These are phyloP conservation scores for Saccharomycopsis sp. DNA, from an alignment of 805 yeast genomes.

Conservation along the genomic window DNA sequence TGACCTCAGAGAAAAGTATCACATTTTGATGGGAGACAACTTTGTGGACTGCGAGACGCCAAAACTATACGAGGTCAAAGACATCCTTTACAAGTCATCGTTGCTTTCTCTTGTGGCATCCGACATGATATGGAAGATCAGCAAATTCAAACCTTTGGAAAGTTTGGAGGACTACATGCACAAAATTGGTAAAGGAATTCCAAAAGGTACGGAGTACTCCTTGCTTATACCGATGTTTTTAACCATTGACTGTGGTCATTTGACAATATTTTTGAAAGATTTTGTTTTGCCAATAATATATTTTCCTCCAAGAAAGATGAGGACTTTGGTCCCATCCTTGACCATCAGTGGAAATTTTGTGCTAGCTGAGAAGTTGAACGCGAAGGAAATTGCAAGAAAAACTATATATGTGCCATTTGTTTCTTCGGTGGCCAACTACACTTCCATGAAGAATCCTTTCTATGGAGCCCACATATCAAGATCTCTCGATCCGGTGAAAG, in stretches of 20 bases:
- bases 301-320: conserved; percentile 32
- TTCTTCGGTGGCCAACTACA: not conserved
- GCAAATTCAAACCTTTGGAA: not conserved
- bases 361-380: conserved; percentile 45
- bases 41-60: conserved; percentile 2
- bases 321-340: too few species aligned
- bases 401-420: conserved; percentile 50
- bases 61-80: conserved; percentile 2
- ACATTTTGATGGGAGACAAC: conserved; percentile 5
- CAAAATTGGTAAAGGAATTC: conserved; percentile 50
- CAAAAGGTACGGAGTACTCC: conserved; percentile 43
- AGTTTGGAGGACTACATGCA: conserved; percentile 20
- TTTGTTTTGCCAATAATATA: conserved; percentile 50
- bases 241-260: conserved; percentile 34
- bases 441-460: conserved; percentile 32
- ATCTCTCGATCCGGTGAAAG: conserved; percentile 55
- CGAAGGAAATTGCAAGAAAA: conserved; percentile 36
- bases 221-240: conserved; percentile 43
- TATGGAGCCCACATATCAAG: conserved; percentile 52
- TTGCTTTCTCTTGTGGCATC: conserved; percentile 12
- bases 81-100: conserved; percentile 3
- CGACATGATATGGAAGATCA: conserved; percentile 1
- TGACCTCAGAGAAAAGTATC: not conserved
- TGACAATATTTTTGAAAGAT: conserved; percentile 41
- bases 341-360: conserved; percentile 40